phyloP scores from a whole-genome alignment of 2,329 filamentous ascomycete genomes.

The Westerdykella aurantiaca region DNA sequence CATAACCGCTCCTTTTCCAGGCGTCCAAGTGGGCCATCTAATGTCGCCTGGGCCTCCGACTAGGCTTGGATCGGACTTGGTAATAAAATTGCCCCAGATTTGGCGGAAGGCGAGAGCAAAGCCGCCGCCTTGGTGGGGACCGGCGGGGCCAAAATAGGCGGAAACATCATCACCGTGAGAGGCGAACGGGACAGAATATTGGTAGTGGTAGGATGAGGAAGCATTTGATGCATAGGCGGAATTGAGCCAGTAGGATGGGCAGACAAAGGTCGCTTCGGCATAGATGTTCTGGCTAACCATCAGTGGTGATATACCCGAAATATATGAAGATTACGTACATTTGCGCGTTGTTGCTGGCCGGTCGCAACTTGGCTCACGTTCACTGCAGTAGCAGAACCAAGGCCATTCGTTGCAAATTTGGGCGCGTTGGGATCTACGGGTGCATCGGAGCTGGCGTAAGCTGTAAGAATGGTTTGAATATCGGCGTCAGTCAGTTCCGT shows the following conservation, averaged over 20 bases:
- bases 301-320: conserved; percentile 8
- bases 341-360: conserved; percentile 51
- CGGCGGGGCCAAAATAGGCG: conserved; percentile 15
- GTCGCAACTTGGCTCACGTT: conserved; percentile 46
- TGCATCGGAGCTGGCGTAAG: conserved; percentile 33
- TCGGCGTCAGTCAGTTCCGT: conserved; percentile 38
- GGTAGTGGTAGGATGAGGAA: conserved; percentile 11
- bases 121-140: conserved; percentile 7
- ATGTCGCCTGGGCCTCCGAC: background rate
- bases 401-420: conserved; percentile 27
- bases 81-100: conserved; percentile 18
- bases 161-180: conserved; percentile 13
- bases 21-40: conserved; percentile 13
- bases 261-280: conserved; percentile 52
- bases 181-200: conserved; percentile 17
- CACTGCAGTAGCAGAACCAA: conserved; percentile 42
- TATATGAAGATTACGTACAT: background rate
- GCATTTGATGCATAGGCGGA: conserved; percentile 37
- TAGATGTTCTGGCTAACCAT: conserved; percentile 40
- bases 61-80: conserved; percentile 9
- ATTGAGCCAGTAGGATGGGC: conserved; percentile 53
- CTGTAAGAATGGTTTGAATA: conserved; percentile 34
- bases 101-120: conserved; percentile 7
- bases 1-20: conserved; percentile 2
- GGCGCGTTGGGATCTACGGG: conserved; percentile 16